phyloP scores from a whole-genome alignment of 2,329 filamentous ascomycete genomes.

The Cladophialophora bantiana region DNA sequence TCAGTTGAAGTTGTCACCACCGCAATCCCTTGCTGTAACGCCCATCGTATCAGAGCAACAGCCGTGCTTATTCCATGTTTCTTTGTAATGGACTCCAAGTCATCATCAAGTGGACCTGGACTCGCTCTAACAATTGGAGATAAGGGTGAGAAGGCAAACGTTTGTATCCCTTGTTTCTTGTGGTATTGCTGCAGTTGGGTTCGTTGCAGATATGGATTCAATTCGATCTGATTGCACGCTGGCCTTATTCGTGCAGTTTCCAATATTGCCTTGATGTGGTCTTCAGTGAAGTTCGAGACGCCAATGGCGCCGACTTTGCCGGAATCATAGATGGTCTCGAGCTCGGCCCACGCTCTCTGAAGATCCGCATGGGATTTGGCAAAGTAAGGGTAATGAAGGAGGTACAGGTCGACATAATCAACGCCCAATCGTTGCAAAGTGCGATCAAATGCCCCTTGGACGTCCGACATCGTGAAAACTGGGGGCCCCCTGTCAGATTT shows the following conservation, averaged over 20 bases:
- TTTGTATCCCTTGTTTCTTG: constrained; percentile 6
- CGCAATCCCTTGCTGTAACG: constrained; percentile 15
- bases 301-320: constrained; percentile 59
- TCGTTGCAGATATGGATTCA: constrained; percentile 63
- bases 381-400: constrained; percentile 71
- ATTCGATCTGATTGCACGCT: constrained; percentile 59
- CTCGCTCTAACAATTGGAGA: constrained; percentile 19
- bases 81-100: constrained; percentile 12
- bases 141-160: constrained; percentile 22
- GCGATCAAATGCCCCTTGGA: constrained; percentile 65
- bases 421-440: constrained; percentile 68
- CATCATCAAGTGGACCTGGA: constrained; percentile 12
- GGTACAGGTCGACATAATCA: constrained; percentile 73
- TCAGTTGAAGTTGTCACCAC: constrained; percentile 21
- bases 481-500: constrained; percentile 39
- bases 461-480: constrained; percentile 58
- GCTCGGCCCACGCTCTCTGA: constrained; percentile 56
- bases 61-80: constrained; percentile 19
- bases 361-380: constrained; percentile 55
- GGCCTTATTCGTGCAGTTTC: constrained; percentile 54
- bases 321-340: constrained; percentile 51
- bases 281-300: constrained; percentile 58
- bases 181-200: constrained; percentile 74
- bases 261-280: constrained; percentile 56
- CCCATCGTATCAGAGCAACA: constrained; percentile 18